Evolutionary conservation across 345 rosid genomes (phyloP), one percentile per base, ranked within the genome.

Genomic region (Reutealis trisperma): DNA sequence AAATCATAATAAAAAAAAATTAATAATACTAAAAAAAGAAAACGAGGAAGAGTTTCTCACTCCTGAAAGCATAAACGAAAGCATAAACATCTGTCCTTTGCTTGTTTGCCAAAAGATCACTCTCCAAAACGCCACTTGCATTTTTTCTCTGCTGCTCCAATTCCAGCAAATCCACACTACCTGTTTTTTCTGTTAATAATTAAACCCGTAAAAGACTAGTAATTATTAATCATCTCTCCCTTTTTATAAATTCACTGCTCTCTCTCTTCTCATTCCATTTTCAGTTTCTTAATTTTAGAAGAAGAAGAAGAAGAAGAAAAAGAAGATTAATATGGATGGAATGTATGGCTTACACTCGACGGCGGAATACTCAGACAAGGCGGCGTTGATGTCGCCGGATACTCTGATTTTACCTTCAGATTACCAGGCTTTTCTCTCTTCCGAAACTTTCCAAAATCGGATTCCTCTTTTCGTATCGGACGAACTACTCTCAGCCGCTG

Each of bases 381-480:
- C 90, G 8, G 41, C 41, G 41, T 74, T 89, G 87, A 72, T 91
- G 85, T 89, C 94, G 4, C 95, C 92, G 80, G 96, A 95, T 64
- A 86, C 76, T 79, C 88, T 89, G 55, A 81, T 95, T 73, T 80
- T 90, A 45, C 85, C 87, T 9, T 79, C 84, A 1, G 93, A 90
- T 16, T 87, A 88, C 75, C 89, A 85, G 21, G 60, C 71, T 64
- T 78, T 86, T 69, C 13, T 87, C 62, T 79, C 91, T 9, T 76
- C 73, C 64, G 79, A 70, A 2, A 62, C 74, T 60, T 75, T 72
- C 49, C 78, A 68, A 4, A 73, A 80, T 82, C 85, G 92, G 87
- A 54, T 84, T 73, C 87, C 82, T 73, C 81, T 84, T 80, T 86
- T 86, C 60, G 94, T 95, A 86, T 87, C 94, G 83, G 86, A 91